Conservation (phyloP, 1,139 yeast genomes). For the Candida tropicalis region DNA sequence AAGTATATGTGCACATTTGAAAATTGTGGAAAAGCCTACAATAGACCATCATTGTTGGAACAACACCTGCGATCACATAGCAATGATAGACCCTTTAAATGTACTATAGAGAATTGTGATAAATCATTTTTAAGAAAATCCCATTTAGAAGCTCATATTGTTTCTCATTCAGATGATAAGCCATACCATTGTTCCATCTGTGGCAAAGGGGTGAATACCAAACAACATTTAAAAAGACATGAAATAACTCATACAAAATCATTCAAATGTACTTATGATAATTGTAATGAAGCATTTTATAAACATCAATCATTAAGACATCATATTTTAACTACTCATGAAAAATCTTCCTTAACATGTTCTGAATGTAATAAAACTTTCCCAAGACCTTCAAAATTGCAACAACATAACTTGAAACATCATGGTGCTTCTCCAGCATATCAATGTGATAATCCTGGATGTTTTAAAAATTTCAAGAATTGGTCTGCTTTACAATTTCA, state of each 20-base stretch:
- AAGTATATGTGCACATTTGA: conserved; percentile 59
- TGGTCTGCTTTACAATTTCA: conserved; percentile 82
- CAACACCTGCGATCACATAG: conserved; percentile 83
- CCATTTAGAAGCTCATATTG: conserved; percentile 73
- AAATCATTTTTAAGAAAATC: conserved; percentile 73
- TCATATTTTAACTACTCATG: conserved; percentile 69
- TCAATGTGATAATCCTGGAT: conserved; percentile 64
- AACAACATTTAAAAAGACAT: conserved; percentile 84
- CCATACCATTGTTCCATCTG: conserved; percentile 80
- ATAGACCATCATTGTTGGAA: conserved; percentile 78
- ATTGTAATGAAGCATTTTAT: conserved; percentile 68
- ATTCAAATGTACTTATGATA: conserved; percentile 60
- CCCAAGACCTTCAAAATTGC: conserved; percentile 60
- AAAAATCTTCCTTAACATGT: conserved; percentile 52
- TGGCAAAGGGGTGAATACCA: conserved; percentile 79
- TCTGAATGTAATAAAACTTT: conserved; percentile 60
- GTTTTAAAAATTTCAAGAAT: conserved; percentile 62
- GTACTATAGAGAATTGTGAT: conserved; percentile 57
- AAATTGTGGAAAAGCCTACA: conserved; percentile 75
- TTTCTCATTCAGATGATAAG: conserved; percentile 63
- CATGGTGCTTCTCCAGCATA: conserved; percentile 60
- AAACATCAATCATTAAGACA: conserved; percentile 79
- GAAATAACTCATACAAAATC: conserved; percentile 76
- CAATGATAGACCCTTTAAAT: conserved; percentile 75
- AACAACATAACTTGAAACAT: conserved; percentile 60